Evolutionary conservation across 2,329 filamentous ascomycete genomes (phyloP), one percentile per base, ranked within the genome.

Genomic region (Taxawa tesnikishii): DNA sequence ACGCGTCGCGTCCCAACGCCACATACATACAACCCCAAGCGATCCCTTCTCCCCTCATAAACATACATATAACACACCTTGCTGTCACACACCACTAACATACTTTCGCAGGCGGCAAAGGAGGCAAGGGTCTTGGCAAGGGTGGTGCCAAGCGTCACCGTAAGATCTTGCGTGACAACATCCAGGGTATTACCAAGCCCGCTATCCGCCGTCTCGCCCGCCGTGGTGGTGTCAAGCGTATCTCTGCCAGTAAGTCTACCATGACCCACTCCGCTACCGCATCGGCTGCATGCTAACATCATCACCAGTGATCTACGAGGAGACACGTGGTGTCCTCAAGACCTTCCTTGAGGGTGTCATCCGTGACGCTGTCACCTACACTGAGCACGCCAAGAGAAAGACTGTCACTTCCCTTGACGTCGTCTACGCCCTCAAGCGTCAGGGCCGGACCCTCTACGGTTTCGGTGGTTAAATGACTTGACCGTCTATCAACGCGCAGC

Each of bases 171-270:
- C 84, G 87, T 67, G 87, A 94, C 81, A 94, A 94, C 82, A 94
- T 94, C 59, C 87, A 94, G 72, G 87, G 87, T 69, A 94, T 94
- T 60, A 94, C 87, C 58, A 94, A 94, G 82, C 87, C 87, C 54
- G 87, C 87, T 54, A 94, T 94, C 67, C 81, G 87, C 57, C 87
- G 87, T 92, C 85, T 94, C 61, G 87, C 87, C 47, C 87, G 87
- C 69, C 85, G 87, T 90, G 87, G 87, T 65, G 87, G 87, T 87
- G 87, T 94, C 75, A 94, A 94, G 83, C 87, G 87, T 93, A 94
- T 94, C 57, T 94, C 85, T 57, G 87, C 87, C 61, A 92, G 78
- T 83, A 75, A 61, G 32, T 36, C n/a, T 36, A 24, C 31, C 26
- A 31, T 33, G 27, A 26, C 28, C 11, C 28, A 29, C 28, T 30